These are phyloP conservation scores for Populus pruinosa DNA, from an alignment of 345 rosid genomes.

Conservation along the genomic window DNA sequence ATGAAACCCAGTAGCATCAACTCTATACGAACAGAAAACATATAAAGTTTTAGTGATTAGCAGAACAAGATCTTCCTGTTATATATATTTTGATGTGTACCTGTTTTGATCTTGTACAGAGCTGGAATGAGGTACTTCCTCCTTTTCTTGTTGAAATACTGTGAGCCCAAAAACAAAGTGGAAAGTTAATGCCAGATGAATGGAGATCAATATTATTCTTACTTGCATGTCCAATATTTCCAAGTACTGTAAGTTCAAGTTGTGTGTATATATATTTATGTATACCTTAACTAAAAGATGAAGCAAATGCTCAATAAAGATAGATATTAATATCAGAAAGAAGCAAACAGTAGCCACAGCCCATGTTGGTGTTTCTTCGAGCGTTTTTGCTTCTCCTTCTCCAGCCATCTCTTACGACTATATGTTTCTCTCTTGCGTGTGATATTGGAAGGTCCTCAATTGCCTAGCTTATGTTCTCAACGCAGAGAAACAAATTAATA, in stretches of 20 bases:
- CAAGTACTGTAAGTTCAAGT: background rate
- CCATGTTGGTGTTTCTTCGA: slow-evolving; percentile 78
- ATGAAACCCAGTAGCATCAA: slow-evolving; percentile 79
- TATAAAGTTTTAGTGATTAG: background rate
- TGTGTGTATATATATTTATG: background rate
- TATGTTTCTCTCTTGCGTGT: background rate
- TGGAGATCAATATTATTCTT: background rate
- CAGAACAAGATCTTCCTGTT: background rate
- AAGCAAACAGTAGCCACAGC: slow-evolving; percentile 77
- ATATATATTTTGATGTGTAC: slow-evolving; percentile 12
- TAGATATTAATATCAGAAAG: slow-evolving; percentile 48
- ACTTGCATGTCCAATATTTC: background rate
- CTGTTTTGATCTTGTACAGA: slow-evolving; percentile 81
- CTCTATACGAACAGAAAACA: slow-evolving; percentile 28
- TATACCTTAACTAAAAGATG: slow-evolving; percentile 52
- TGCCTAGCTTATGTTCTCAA: background rate
- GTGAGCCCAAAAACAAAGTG: background rate
- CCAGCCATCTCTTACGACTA: background rate
- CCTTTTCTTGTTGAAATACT: slow-evolving; percentile 56
- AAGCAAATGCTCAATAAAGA: slow-evolving; percentile 55
- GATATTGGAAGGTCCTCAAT: background rate
- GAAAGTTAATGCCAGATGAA: background rate
- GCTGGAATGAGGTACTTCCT: slow-evolving; percentile 62
- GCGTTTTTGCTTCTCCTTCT: slow-evolving; percentile 29
- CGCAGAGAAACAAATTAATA: background rate